These are phyloP conservation scores for Diaporthe sp. DNA, from an alignment of 2,329 filamentous ascomycete species.

Conservation along the genomic window DNA sequence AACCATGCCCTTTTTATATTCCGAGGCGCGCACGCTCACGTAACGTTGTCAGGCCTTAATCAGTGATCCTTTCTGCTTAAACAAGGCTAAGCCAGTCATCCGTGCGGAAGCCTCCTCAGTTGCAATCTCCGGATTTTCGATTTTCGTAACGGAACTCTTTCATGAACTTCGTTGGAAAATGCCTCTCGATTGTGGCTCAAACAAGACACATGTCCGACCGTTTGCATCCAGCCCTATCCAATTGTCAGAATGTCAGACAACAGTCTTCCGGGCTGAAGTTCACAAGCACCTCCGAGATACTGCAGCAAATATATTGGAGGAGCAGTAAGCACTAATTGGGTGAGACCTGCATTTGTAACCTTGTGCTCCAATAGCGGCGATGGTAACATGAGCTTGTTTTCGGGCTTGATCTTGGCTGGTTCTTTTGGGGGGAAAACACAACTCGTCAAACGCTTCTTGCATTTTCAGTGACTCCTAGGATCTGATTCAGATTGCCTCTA, in stretches of 20 bases:
- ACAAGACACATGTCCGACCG: not conserved
- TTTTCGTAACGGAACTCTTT: not conserved
- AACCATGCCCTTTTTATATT: not conserved
- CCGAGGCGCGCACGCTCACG: not conserved
- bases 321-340: not conserved
- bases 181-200: not conserved
- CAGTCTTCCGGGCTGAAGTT: not conserved
- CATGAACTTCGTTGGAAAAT: not conserved
- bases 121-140: not conserved
- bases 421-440: not conserved
- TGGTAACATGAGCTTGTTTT: not conserved
- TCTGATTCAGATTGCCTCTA: not conserved
- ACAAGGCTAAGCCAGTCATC: no score
- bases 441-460: not conserved
- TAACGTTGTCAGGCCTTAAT: not conserved
- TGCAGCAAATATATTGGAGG: not conserved
- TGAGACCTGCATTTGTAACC: not conserved
- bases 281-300: not conserved
- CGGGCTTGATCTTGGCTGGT: not conserved
- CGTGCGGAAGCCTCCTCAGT: not conserved
- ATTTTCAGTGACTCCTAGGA: not conserved
- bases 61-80: no score
- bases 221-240: not conserved
- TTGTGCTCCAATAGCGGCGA: not conserved
- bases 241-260: not conserved